phyloP scores from a whole-genome alignment of 257 asterid species.

The Rehmannia glutinosa region DNA sequence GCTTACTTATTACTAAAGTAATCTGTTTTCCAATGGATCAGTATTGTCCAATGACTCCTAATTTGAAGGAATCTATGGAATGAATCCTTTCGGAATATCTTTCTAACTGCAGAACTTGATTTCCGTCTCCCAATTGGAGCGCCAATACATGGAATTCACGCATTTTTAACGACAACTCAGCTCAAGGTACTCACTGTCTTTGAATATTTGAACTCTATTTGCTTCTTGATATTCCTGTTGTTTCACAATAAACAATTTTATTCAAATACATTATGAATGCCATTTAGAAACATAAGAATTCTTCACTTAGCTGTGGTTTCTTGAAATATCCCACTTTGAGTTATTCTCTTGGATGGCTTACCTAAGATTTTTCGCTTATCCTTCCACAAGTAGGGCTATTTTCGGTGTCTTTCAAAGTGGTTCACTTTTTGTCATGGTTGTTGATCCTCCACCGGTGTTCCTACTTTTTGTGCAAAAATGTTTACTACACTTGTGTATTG shows the following conservation, averaged over 20 bases:
- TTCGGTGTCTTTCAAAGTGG: too few relatives aligned
- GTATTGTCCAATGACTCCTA: conserved; percentile 1
- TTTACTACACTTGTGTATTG: neutral
- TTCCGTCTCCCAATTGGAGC: conserved; percentile 83
- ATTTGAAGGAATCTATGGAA: neutral
- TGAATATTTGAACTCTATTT: neutral
- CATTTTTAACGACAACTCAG: conserved; percentile 75
- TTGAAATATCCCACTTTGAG: too few relatives aligned
- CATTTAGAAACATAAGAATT: too few relatives aligned
- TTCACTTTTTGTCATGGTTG: too few relatives aligned
- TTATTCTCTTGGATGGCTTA: too few relatives aligned
- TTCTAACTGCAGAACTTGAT: conserved; percentile 71
- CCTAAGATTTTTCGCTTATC: too few relatives aligned
- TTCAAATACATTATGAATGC: too few relatives aligned
- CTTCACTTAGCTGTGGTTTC: too few relatives aligned
- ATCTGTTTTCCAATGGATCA: conserved; percentile 1
- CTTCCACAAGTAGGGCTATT: too few relatives aligned
- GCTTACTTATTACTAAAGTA: neutral
- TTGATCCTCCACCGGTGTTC: too few relatives aligned
- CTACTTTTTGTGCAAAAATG: too few relatives aligned
- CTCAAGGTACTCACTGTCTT: conserved; percentile 44
- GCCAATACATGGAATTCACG: conserved; percentile 74
- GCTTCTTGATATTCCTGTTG: neutral
- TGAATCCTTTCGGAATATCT: neutral
- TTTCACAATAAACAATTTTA: neutral